Evolutionary conservation across 2,329 filamentous ascomycete species (phyloP).

Genomic region (Cordyceps javanica): DNA sequence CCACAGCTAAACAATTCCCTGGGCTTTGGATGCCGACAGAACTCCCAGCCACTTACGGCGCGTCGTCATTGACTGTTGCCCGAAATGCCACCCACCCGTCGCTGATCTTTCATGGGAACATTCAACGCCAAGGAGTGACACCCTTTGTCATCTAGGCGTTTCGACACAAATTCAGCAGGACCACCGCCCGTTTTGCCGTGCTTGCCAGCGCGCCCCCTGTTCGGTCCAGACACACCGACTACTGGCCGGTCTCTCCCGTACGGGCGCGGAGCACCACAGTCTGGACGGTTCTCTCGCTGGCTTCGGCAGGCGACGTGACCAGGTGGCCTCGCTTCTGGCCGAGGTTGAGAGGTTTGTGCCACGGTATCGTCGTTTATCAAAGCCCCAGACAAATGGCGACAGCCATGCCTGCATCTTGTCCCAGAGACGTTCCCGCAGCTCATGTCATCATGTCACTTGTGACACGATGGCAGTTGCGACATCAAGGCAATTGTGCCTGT

Average conservation of each 20-base stretch:
- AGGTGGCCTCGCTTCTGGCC: background rate
- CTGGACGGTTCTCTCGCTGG: background rate
- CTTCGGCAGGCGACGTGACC: slow-evolving; percentile 5
- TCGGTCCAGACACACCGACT: slow-evolving; percentile 1
- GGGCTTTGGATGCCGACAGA: background rate
- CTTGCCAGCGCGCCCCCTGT: slow-evolving; percentile 1
- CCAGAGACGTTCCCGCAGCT: background rate
- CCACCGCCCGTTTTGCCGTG: background rate
- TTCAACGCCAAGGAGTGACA: slow-evolving; percentile 3
- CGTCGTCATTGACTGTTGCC: slow-evolving; percentile 1
- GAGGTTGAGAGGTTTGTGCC: background rate
- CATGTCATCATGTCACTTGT: background rate
- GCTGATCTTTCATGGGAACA: slow-evolving; percentile 8
- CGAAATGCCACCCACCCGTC: slow-evolving; percentile 1
- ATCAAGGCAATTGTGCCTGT: background rate
- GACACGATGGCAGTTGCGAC: slow-evolving; percentile 6
- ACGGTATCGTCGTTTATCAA: background rate
- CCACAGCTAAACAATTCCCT: background rate
- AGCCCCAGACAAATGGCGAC: background rate
- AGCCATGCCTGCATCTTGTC: background rate
- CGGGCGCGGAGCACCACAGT: background rate
- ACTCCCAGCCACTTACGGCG: background rate
- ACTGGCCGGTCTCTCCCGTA: background rate
- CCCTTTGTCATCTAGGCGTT: slow-evolving; percentile 4
- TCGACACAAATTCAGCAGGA: background rate